Percentiles rank a stretch among this genome's conserved stretches.
Conservation (phyloP, 2,329 filamentous ascomycete genomes). For the Cephalotrichum gorgonifer region DNA sequence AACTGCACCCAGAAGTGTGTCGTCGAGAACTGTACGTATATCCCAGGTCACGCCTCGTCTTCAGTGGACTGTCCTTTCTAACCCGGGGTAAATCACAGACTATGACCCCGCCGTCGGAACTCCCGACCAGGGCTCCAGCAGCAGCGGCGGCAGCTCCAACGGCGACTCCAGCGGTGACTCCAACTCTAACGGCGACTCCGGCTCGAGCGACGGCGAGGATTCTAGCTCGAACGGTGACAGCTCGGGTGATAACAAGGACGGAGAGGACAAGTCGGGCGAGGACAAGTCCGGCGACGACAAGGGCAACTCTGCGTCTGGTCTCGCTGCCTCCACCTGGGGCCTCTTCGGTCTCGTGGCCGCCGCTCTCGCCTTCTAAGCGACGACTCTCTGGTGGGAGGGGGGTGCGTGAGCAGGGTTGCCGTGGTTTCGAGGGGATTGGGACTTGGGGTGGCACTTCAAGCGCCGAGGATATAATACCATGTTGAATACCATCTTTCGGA, state of each 20-base stretch:
- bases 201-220: slow-evolving; percentile 12
- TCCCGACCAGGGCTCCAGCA: slow-evolving; percentile 19
- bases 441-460: neutral
- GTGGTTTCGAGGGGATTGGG: neutral
- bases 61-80: slow-evolving; percentile 2
- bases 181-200: slow-evolving; percentile 17
- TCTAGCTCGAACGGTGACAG: neutral
- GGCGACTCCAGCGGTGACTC: slow-evolving; percentile 12
- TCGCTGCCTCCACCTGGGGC: slow-evolving; percentile 28
- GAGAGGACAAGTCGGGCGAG: too few species aligned
- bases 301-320: slow-evolving; percentile 21
- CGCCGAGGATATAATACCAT: neutral
- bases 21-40: slow-evolving; percentile 27
- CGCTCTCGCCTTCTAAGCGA: slow-evolving; percentile 36
- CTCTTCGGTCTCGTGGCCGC: slow-evolving; percentile 38
- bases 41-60: neutral
- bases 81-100: slow-evolving; percentile 6
- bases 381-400: neutral
- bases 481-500: neutral
- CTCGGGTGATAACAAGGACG: slow-evolving; percentile 9
- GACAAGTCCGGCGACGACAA: slow-evolving; percentile 3
- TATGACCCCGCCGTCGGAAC: slow-evolving; percentile 29
- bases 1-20: slow-evolving; percentile 36
- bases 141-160: neutral
- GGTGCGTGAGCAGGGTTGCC: too few species aligned